Evolutionary conservation across 495 filamentous ascomycete genomes (phyloP), one percentile per base, ranked within the genome.

Genomic region (Penicillium daleae): DNA sequence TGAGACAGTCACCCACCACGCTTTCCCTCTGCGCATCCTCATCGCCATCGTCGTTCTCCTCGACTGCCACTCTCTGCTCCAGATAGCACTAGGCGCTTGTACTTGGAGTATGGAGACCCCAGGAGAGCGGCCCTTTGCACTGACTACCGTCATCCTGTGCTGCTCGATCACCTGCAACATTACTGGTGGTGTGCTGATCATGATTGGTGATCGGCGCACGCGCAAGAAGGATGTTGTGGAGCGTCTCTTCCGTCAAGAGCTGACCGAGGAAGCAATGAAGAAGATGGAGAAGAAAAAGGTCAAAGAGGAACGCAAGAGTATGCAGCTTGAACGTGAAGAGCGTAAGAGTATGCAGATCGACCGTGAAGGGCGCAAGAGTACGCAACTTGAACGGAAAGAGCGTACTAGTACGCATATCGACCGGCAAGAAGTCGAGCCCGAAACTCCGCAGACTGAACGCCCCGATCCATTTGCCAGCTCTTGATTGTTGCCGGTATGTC

Each of bases 191-290:
- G 69, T 94, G 0, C 48, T 92, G 49, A 93, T 94, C 68, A 82
- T 79, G 60, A 80, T 93, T 32, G 91, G 91, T 7, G 89, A 92
- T 63, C 81, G 85, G 4, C 80, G 82, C 29, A 89, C 89, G 0
- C 83, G 91, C 26, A 94, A 94, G 83, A 91, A 90, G 83, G 90
- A 94, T 52, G 88, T 94, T 1, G 75, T 92, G 0, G 89, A 93
- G 70, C 83, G 86, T 29, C 82, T 93, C 67, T 83, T 86, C 66
- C 82, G 88, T 13, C 90, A 93, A 72, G 83, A 90, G 53, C 75
- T 93, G 52, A 94, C 91, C 3, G 77, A 81, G 35, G 84, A 90
- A 67, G 90, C 87, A 0, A 90, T 93, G 76, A 81, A 86, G 61
- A 88, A 88, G 71, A 82, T 92, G 51, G 78, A 85, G 74, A 90